Evolutionary conservation across 208 protist species (phyloP).

Genomic region (Angomonas ambiguus): DNA sequence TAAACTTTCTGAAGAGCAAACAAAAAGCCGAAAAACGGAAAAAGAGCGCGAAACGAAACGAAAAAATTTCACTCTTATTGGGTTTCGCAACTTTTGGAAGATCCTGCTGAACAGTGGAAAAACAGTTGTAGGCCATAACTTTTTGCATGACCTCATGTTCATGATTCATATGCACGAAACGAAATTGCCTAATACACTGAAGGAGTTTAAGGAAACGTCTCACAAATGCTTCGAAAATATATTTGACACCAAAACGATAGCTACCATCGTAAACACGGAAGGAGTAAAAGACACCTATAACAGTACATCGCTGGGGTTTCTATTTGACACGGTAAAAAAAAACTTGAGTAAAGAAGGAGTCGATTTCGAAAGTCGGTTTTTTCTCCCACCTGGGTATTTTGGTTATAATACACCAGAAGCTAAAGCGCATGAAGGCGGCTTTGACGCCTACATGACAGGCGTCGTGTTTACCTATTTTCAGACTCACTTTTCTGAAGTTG

Average conservation of each 20-base stretch:
- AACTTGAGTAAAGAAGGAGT: slow-evolving; percentile 8
- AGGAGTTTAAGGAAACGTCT: slow-evolving; percentile 39
- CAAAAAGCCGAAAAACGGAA: not conserved
- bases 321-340: slow-evolving; percentile 36
- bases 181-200: slow-evolving; percentile 35
- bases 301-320: slow-evolving; percentile 25
- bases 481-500: slow-evolving; percentile 11
- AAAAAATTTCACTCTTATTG: slow-evolving; percentile 17
- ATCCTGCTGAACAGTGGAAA: slow-evolving; percentile 54
- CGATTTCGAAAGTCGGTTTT: slow-evolving; percentile 22
- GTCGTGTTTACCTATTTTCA: slow-evolving; percentile 31
- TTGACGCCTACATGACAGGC: slow-evolving; percentile 80
- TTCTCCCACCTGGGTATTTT: slow-evolving; percentile 43
- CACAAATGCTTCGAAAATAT: slow-evolving; percentile 35
- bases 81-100: slow-evolving; percentile 72
- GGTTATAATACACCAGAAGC: slow-evolving; percentile 43
- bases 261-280: slow-evolving; percentile 9
- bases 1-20: slow-evolving; percentile 11
- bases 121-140: slow-evolving; percentile 75
- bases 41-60: slow-evolving; percentile 6
- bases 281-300: slow-evolving; percentile 4
- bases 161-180: slow-evolving; percentile 75
- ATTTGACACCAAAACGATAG: slow-evolving; percentile 75
- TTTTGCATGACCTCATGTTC: slow-evolving; percentile 79
- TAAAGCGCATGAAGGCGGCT: slow-evolving; percentile 64